phyloP scores from a whole-genome alignment of 176 grass and related monocot species.

The Hordeum marinum region DNA sequence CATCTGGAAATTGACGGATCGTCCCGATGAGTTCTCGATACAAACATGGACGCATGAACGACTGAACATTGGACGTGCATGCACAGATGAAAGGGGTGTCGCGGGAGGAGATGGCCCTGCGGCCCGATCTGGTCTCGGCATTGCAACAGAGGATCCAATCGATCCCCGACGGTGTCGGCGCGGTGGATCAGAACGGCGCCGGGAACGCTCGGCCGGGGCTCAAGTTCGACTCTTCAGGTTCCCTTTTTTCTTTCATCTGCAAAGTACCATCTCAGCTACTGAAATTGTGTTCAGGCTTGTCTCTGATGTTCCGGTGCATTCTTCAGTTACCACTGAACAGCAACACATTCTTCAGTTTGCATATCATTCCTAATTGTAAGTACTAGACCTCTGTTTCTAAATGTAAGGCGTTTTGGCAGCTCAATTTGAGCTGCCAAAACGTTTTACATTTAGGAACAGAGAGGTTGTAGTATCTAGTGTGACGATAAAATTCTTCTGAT shows the following conservation, averaged over 20 bases:
- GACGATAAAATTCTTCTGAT: neutral
- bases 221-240: conserved; percentile 72
- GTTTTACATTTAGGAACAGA: too few relatives aligned
- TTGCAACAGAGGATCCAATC: conserved; percentile 67
- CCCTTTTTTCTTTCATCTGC: neutral
- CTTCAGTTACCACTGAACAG: neutral
- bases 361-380: too few relatives aligned
- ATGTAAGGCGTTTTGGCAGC: too few relatives aligned
- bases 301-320: neutral
- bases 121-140: conserved; percentile 57
- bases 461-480: neutral
- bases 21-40: neutral
- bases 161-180: conserved; percentile 40
- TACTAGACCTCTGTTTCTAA: too few relatives aligned
- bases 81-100: conserved; percentile 69
- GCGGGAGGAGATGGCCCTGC: conserved; percentile 46
- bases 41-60: neutral
- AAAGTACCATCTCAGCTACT: neutral
- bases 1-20: neutral
- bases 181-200: conserved; percentile 32
- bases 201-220: conserved; percentile 49
- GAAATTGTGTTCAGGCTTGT: neutral
- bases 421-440: too few relatives aligned
- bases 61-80: neutral
- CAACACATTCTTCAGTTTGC: neutral